Percentiles rank a stretch among this genome's conserved stretches.
These are phyloP conservation scores for Saccharomycopsis lassenensis DNA, from an alignment of 805 yeast genomes.

Conservation along the genomic window DNA sequence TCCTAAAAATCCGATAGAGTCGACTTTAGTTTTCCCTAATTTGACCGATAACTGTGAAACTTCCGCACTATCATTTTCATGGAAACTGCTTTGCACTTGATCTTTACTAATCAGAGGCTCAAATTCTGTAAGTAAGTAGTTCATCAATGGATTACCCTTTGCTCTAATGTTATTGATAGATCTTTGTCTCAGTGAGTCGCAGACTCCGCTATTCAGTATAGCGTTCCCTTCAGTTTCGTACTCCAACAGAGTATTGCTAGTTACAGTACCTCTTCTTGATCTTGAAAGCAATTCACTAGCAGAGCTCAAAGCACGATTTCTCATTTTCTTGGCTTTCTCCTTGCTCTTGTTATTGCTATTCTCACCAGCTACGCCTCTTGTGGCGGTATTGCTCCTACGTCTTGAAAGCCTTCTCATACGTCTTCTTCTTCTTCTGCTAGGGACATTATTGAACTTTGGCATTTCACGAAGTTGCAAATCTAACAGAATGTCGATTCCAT, in stretches of 20 bases:
- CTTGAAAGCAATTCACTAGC: constrained; percentile 12
- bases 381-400: too few species aligned
- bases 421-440: constrained; percentile 60
- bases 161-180: constrained; percentile 1
- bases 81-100: constrained; percentile 1
- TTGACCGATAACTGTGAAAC: constrained; percentile 1
- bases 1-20: too few species aligned
- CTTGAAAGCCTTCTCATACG: constrained; percentile 69
- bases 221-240: constrained; percentile 1
- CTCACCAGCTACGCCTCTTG: too few species aligned
- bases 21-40: too few species aligned
- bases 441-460: constrained; percentile 70
- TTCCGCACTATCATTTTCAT: not conserved
- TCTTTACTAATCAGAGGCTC: constrained; percentile 2
- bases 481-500: constrained; percentile 71
- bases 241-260: constrained; percentile 4
- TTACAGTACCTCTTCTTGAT: constrained; percentile 11
- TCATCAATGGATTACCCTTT: constrained; percentile 13
- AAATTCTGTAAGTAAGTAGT: constrained; percentile 16
- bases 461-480: constrained; percentile 62
- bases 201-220: not conserved
- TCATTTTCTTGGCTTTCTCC: constrained; percentile 23
- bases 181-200: not conserved
- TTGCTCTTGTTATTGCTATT: too few species aligned
- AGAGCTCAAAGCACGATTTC: constrained; percentile 6